Base-by-base conservation (phyloP, 345 rosid genomes). In the Camelina laxa region DNA sequence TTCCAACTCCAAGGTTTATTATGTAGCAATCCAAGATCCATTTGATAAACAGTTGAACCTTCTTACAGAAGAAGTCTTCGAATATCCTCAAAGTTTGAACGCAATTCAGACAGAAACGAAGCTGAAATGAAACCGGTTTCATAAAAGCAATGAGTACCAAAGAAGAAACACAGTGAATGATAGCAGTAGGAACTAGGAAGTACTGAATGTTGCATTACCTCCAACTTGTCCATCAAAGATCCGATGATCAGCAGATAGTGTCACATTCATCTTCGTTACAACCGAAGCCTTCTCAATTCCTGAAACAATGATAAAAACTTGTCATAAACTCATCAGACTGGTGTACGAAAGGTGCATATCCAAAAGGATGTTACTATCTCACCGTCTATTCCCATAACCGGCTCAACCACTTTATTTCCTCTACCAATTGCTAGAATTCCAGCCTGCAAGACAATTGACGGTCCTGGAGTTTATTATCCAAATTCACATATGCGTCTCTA, bases 371-470 rank as follows among this genome's bases (percentile, higher is more conserved):
- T 60, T 59, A 61, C 56, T 47, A 54, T 79, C 84, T 87, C 64
- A 95, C 93, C 99, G 20, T 91, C 97, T 44, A 75, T 72, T 79
- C 93, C 91, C 27, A 77, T 73, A 12, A 84, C 75, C 50, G 93
- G 84, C 81, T 91, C 93, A 53, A 95, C 96, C 45, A 90, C 90
- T 82, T 84, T 85, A 75, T 90, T 95, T 79, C 99, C 97, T 79
- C 97, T 85, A 66, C 97, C 97, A 57, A 95, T 83, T 57, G 97
- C 97, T 74, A 95, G 97, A 80, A 95, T 95, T 73, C 96, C 96
- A 62, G 96, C 85, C 97, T 95, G 88, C 74, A 81, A 75, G 65
- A 67, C 14, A 73, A 78, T 77, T 30, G 19, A 72, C 33, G 20
- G 50, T 22, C 33, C 6, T 58, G 2, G 36, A 38, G 20, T 66